Base-by-base conservation (phyloP, 805 yeast species). In the Barnettozyma sucrosica region DNA sequence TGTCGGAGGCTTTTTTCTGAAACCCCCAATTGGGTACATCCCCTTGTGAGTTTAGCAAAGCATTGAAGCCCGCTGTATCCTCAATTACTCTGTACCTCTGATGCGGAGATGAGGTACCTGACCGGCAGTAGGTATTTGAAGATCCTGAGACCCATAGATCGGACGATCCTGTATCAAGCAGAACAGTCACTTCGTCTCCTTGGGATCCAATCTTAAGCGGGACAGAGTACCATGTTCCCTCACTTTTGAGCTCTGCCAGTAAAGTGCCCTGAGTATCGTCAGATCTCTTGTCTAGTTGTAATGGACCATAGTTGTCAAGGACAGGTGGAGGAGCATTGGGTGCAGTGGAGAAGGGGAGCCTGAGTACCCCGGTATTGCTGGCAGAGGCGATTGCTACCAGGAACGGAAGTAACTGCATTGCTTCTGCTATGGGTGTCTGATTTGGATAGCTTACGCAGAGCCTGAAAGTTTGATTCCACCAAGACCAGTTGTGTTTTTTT, bases 161-260 rank as follows among this genome's bases (percentile, higher is more conserved):
- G 2, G 68, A 57, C 3, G 68, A 64, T 0, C 69, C 70, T 1
- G 69, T 66, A 42, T 66, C 71, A 4, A 66, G 41, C 43, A 65
- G 46, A 7, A 64, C 67, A n/a, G 48, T 50, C 7, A 66, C 55
- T 18, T 55, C 45, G 21, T 59, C 59, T 14, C 42, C 44, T 10
- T 45, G 21, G 13, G 54, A 49, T 3, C 51, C 55, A 16, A 56
- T 16, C 19, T 47, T 41, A 20, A 55, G 23, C 18, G 47, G 41
- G 21, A 45, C 43, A 8, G 55, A 40, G 40, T 50, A 51, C 46
- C 43, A 55, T 9, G 51, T 47, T 20, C 38, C 16, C 13, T 53
- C 42, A 13, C 47, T 40, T 9, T 20, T 36, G 10, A 43, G 7
- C 19, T 46, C 44, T n/a, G 45, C 25, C 14, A 33, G 36, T 10